These are phyloP conservation scores for Panaeolus cyanescens DNA, from an alignment of 768 basidiomycete genomes.

Conservation along the genomic window DNA sequence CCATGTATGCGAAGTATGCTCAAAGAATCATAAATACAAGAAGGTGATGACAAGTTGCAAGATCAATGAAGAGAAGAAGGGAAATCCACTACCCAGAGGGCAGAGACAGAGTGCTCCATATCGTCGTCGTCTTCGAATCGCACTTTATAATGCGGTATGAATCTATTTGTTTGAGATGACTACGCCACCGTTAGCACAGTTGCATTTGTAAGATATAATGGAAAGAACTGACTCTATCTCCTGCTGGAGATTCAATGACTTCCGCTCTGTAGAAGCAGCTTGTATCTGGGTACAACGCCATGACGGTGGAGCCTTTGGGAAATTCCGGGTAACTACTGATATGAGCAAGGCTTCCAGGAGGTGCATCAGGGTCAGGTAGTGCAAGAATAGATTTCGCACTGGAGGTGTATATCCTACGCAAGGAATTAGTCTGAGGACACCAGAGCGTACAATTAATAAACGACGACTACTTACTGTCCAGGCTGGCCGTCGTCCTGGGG, in stretches of 20 bases:
- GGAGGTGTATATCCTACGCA: slow-evolving; percentile 63
- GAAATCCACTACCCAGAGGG: slow-evolving; percentile 83
- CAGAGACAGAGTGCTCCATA: slow-evolving; percentile 75
- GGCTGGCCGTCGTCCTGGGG: slow-evolving; percentile 81
- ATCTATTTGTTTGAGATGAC: slow-evolving; percentile 44
- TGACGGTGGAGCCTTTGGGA: slow-evolving; percentile 67
- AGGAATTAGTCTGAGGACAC: slow-evolving; percentile 6
- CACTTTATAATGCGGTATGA: slow-evolving; percentile 67
- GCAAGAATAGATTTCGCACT: slow-evolving; percentile 75
- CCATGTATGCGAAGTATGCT: not conserved
- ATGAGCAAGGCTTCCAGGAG: slow-evolving; percentile 60
- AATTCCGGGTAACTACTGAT: slow-evolving; percentile 74
- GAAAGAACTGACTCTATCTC: slow-evolving; percentile 32
- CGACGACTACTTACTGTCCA: slow-evolving; percentile 44
- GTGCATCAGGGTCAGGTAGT: slow-evolving; percentile 71
- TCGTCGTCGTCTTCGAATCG: slow-evolving; percentile 91
- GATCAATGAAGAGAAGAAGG: slow-evolving; percentile 40
- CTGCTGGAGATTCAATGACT: slow-evolving; percentile 66
- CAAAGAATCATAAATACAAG: not conserved
- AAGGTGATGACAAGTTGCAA: not conserved
- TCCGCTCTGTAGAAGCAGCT: slow-evolving; percentile 91
- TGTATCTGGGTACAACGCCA: slow-evolving; percentile 90
- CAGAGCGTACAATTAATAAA: not conserved
- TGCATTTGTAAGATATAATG: slow-evolving; percentile 1
- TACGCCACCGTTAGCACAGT: slow-evolving; percentile 11